Evolutionary conservation across 208 protist genomes (phyloP), one percentile per base, ranked within the genome.

Genomic region (Leishmania martiniquensis): DNA sequence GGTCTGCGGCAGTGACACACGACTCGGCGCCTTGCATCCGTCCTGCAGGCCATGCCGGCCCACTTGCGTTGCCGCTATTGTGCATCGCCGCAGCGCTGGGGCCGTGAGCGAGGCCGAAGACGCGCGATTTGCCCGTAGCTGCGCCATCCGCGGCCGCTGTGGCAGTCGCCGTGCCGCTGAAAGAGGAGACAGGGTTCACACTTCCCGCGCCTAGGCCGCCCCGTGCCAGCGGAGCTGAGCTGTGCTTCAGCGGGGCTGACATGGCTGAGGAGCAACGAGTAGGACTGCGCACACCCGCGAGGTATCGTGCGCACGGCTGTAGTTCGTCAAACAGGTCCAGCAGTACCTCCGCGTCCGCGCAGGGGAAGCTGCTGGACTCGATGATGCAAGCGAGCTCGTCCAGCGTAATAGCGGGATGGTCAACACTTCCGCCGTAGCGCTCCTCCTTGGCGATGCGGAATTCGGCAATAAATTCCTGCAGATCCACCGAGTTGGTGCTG

Each of bases 281-380:
- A 20, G 71, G 71, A 34, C 25, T 60, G 6, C 22, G 54, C 71
- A 0, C 49, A 20, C 60, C 59, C 15, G 34, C 62, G 68, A 54
- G 77, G 52, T 73, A 83, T 17, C 39, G 83, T 15, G 60, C 70
- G 82, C 74, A 83, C 6, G 79, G 73, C 68, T 78, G 83, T 37
- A 96, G 79, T 42, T 96, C 92, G 54, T 91, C 85, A 73, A 96
- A 96, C 22, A 96, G 65, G 47, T 91, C 90, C 5, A 86, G 49
- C 55, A 96, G 82, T 44, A 94, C 65, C 34, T 78, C 73, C 25
- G 80, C 84, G 57, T 96, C 90, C 4, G 86, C 73, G 12, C 90
- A 66, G 29, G 90, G 87, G 47, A 94, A 80, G 72, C 80, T 78
- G 32, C 89, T 87, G 9, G 52, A 72, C 57, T 96, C 88, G 6